Evolutionary conservation across 2,329 filamentous ascomycete genomes (phyloP), one percentile per base, ranked within the genome.

Genomic region (Knoxdaviesia proteae): DNA sequence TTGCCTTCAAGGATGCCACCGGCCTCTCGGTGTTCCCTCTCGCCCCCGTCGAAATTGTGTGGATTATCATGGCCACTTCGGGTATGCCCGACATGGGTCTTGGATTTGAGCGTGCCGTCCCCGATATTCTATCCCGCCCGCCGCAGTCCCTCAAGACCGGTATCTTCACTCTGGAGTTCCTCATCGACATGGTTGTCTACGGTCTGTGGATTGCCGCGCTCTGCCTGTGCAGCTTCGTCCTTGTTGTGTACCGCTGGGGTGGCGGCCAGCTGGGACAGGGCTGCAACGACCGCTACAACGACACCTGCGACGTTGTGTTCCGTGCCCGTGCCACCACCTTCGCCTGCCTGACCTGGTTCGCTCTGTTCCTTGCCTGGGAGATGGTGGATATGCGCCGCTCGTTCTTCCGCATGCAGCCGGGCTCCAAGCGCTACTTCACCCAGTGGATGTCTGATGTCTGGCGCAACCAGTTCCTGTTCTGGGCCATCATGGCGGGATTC

Each of bases 61-160:
- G 80, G 80, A 77, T 86, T 49, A 84, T 84, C 54, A 84, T 84
- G 77, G 69, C 82, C 42, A 86, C 80, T 0, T 81, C 76, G 39
- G 76, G 74, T 20, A 65, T 84, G 50, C 79, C 80, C 2, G 80
- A 83, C 49, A 83, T 84, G 74, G 81, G 80, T 47, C 65, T 86
- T 4, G 80, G 80, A 4, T 78, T 83, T 58, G 80, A 86, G 58
- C 61, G 66, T 36, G 77, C 80, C 0, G 73, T 75, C 0, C 69
- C 77, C 0, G 77, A 81, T 53, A 76, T 84, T 47, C 73, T 86
- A 60, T 54, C 60, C 32, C 68, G 79, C 0, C 77, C 78, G 1
- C 80, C 80, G 0, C 77, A 81, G 47, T 66, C 66, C 52, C 58
- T 78, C 10, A 61, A 62, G 38, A 57, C 66, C 0, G 77, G 77